phyloP scores from a whole-genome alignment of 2,329 filamentous ascomycete species.

The Calycina herbarum region DNA sequence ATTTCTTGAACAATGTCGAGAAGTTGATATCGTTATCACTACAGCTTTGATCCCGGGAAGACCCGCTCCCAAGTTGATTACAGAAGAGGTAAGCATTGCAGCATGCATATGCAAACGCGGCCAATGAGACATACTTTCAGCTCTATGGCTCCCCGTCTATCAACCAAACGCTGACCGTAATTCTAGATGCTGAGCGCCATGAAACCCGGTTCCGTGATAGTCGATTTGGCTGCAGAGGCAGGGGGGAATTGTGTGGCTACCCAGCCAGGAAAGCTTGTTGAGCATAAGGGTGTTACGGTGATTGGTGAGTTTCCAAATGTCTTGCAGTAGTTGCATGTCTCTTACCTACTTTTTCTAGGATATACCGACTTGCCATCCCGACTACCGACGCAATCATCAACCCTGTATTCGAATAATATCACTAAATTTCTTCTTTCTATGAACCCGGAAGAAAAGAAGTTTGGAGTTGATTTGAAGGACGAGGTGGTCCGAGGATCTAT shows the following conservation, averaged over 20 bases:
- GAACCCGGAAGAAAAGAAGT: conserved; percentile 73
- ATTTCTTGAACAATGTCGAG: conserved; percentile 81
- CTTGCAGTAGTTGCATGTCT: neutral
- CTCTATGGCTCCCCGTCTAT: conserved; percentile 30
- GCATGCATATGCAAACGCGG: conserved; percentile 34
- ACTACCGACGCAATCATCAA: conserved; percentile 84
- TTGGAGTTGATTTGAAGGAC: conserved; percentile 77
- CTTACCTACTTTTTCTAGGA: conserved; percentile 43
- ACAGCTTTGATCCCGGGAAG: conserved; percentile 88
- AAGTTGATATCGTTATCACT: conserved; percentile 91
- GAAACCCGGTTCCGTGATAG: conserved; percentile 86
- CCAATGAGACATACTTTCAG: conserved; percentile 43
- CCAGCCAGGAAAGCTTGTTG: conserved; percentile 66
- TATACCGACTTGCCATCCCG: conserved; percentile 88
- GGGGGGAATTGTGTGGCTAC: conserved; percentile 88
- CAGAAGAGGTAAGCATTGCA: conserved; percentile 53
- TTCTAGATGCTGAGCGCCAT: conserved; percentile 62
- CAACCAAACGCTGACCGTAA: conserved; percentile 21
- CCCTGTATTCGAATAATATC: conserved; percentile 91
- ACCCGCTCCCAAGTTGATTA: conserved; percentile 81
- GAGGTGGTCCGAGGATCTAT: conserved; percentile 86
- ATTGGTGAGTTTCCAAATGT: conserved; percentile 59
- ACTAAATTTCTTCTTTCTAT: conserved; percentile 86
- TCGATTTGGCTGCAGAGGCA: conserved; percentile 84
- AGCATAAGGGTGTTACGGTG: conserved; percentile 76